Percentiles rank a stretch among this genome's conserved stretches.
phyloP scores from a whole-genome alignment of 345 rosid species.

The Bruguiera parviflora region DNA sequence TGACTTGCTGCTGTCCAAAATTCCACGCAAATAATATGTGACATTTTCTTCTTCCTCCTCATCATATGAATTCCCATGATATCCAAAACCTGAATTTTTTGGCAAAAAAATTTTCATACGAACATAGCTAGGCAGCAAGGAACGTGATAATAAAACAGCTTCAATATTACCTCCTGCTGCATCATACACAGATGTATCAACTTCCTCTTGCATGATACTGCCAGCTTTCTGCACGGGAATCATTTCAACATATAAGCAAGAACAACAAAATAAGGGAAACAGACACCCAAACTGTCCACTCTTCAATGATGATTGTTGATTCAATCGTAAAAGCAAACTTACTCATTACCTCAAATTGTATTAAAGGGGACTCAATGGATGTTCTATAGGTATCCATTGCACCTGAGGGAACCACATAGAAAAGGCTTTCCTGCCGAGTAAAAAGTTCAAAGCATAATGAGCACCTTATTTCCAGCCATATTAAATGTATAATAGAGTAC shows the following conservation, averaged over 20 bases:
- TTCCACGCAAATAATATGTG: slow-evolving; percentile 61
- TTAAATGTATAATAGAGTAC: background rate
- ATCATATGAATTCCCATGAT: slow-evolving; percentile 50
- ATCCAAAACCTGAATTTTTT: slow-evolving; percentile 54
- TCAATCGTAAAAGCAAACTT: background rate
- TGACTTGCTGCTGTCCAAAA: slow-evolving; percentile 55
- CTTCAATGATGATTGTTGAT: background rate
- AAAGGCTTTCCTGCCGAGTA: slow-evolving; percentile 79
- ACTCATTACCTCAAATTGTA: slow-evolving; percentile 47
- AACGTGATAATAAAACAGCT: slow-evolving; percentile 1
- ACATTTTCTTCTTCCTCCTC: slow-evolving; percentile 91
- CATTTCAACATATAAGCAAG: slow-evolving; percentile 10
- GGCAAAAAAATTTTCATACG: slow-evolving; percentile 25
- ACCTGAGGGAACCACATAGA: slow-evolving; percentile 79
- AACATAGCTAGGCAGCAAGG: slow-evolving; percentile 14
- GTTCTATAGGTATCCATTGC: slow-evolving; percentile 74
- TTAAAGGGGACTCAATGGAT: slow-evolving; percentile 73
- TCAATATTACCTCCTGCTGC: slow-evolving; percentile 57
- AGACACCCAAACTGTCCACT: background rate
- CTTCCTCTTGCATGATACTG: slow-evolving; percentile 76
- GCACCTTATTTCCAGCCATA: slow-evolving; percentile 4
- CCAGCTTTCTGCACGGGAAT: slow-evolving; percentile 53
- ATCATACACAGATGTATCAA: slow-evolving; percentile 71
- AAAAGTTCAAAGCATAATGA: slow-evolving; percentile 18
- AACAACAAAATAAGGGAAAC: background rate